A percentile compares a stretch with the other conserved stretches of the same genome.
These are phyloP conservation scores for Trypanosoma brucei DNA, from an alignment of 208 protist species.

Conservation along the genomic window DNA sequence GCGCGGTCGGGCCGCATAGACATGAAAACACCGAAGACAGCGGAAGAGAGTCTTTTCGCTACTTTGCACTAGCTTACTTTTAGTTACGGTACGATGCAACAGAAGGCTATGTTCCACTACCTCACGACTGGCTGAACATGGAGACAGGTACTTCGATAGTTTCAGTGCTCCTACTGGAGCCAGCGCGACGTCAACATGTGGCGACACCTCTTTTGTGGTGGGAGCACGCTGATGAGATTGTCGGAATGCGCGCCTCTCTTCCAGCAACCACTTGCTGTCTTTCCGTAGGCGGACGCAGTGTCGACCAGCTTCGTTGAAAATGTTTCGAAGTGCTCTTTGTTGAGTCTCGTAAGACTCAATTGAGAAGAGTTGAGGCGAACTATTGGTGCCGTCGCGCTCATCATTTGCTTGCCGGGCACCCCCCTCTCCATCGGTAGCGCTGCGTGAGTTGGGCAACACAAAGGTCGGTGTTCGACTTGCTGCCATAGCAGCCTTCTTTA, in stretches of 20 bases:
- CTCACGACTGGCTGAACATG: constrained; percentile 28
- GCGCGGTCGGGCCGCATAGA: constrained; percentile 65
- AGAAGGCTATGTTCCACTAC: constrained; percentile 36
- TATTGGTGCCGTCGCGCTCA: background rate
- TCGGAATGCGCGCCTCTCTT: constrained; percentile 48
- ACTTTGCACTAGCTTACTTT: constrained; percentile 64
- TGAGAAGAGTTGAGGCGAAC: background rate
- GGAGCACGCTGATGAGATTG: constrained; percentile 41
- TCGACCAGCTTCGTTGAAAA: constrained; percentile 31
- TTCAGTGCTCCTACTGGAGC: constrained; percentile 57
- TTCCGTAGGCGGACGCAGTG: constrained; percentile 51
- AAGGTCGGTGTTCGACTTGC: background rate
- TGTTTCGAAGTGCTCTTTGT: constrained; percentile 32
- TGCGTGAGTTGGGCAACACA: background rate
- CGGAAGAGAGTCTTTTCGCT: constrained; percentile 53
- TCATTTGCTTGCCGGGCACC: background rate
- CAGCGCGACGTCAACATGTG: constrained; percentile 50
- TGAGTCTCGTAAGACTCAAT: constrained; percentile 10
- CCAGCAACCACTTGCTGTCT: constrained; percentile 37
- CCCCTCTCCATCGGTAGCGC: background rate
- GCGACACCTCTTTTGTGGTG: constrained; percentile 39
- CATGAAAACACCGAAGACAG: constrained; percentile 76
- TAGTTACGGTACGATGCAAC: constrained; percentile 53
- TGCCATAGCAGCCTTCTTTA: constrained; percentile 21
- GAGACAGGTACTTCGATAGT: constrained; percentile 33